These are phyloP conservation scores for Fusarium xyrophilum DNA, from an alignment of 2,329 filamentous ascomycete species.

Conservation along the genomic window DNA sequence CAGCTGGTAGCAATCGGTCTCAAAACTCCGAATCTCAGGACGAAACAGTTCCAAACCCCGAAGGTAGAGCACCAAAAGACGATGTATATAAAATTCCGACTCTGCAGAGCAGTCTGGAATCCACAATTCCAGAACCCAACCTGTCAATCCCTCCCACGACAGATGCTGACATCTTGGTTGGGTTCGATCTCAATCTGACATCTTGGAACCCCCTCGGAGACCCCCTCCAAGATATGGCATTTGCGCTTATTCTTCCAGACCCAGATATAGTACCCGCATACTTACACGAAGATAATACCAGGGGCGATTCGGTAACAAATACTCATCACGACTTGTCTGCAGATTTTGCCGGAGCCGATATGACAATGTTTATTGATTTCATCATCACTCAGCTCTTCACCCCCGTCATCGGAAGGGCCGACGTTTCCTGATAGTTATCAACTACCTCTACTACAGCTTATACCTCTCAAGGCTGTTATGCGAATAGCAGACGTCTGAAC, in stretches of 20 bases:
- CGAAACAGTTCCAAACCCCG: not conserved
- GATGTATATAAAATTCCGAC: not conserved
- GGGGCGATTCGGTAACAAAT: not conserved
- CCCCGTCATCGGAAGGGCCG: slow-evolving; percentile 30
- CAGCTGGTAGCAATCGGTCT: slow-evolving; percentile 2
- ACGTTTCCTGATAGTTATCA: slow-evolving; percentile 56
- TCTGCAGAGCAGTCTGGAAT: not conserved
- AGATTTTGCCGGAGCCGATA: not conserved
- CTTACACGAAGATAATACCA: slow-evolving; percentile 8
- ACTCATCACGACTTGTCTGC: not conserved
- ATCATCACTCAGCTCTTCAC: slow-evolving; percentile 29
- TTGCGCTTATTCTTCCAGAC: slow-evolving; percentile 31
- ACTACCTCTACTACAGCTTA: slow-evolving; percentile 57
- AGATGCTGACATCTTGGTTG: slow-evolving; percentile 26
- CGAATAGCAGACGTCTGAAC: slow-evolving; percentile 57
- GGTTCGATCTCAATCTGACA: slow-evolving; percentile 34
- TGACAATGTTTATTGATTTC: slow-evolving; percentile 32
- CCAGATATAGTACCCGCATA: slow-evolving; percentile 10
- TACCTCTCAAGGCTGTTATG: slow-evolving; percentile 55
- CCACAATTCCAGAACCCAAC: not conserved
- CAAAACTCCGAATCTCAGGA: not conserved
- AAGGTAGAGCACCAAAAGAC: slow-evolving; percentile 11
- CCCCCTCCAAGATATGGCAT: slow-evolving; percentile 22
- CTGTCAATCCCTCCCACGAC: slow-evolving; percentile 3
- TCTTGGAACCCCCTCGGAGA: slow-evolving; percentile 37